Base-by-base conservation (phyloP, 257 asterid species). In the Plectranthus barbatus region DNA sequence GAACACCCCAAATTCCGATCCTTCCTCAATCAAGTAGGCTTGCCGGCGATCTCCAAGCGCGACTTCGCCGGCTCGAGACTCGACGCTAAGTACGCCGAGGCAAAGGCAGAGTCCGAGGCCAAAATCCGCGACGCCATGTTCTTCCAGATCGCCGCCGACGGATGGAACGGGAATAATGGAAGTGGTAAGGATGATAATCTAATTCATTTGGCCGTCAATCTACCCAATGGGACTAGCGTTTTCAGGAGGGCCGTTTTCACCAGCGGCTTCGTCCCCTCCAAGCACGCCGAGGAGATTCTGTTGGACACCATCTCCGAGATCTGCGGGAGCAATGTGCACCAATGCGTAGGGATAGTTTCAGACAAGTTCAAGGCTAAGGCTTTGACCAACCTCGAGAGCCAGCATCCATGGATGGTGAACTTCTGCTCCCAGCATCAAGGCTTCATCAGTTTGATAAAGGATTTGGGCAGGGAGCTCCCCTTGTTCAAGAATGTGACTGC, bases 1-100 rank as follows among this genome's bases (percentile, higher is more conserved):
- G 97, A 93, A n/a, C 97, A 93, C 55, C 96, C 96, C 29, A 93
- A 93, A 74, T 93, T 93, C 76, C 84, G 79, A 67, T 75, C 96
- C 18, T 93, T 93, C 33, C 87, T 93, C 49, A 77, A 65, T 70
- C 96, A 86, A 29, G 87, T 90, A 13, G 97, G 99, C 0, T 47
- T 93, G 64, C 97, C 99, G 2, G 41, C 72, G 2, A 67, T 90
- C 8, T 85, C 97, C 0, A 60, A 81, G 10, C 71, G 78, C 19
- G 99, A 93, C 15, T 67, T 90, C 21, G 50, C 62, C 1, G 95
- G 92, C 21, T 61, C 90, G 0, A 72, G 90, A 55, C 67, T 93
- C 15, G 96, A 93, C 61, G 67, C 67, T 0, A 93, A 85, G 70
- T 93, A 80, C 41, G 88, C 85, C 61, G 91, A 85, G 67, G 83